phyloP scores from a whole-genome alignment of 129 eudicot species.

The Mikania micrantha region DNA sequence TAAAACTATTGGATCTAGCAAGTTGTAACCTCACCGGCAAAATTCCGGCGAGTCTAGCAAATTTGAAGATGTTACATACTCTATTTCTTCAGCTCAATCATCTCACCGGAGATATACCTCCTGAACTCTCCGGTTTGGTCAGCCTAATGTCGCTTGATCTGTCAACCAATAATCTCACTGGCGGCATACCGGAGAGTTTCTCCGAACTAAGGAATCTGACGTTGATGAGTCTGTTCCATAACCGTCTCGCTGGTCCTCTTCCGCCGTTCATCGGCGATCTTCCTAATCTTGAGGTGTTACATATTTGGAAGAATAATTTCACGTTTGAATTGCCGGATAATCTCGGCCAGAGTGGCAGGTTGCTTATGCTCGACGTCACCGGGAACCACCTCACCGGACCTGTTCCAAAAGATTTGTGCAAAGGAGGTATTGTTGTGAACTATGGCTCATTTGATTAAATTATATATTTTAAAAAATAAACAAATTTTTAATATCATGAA shows the following conservation, averaged over 20 bases:
- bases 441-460: background rate
- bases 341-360: conserved; percentile 61
- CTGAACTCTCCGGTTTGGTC: conserved; percentile 41
- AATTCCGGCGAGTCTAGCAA: conserved; percentile 60
- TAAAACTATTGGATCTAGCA: conserved; percentile 44
- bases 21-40: conserved; percentile 61
- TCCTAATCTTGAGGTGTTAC: conserved; percentile 68
- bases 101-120: conserved; percentile 62
- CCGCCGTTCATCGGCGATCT: conserved; percentile 69
- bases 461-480: too few species aligned
- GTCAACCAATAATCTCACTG: conserved; percentile 45
- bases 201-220: conserved; percentile 47
- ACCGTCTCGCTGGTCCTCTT: conserved; percentile 63
- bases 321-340: conserved; percentile 58
- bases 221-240: conserved; percentile 47
- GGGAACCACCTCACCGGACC: conserved; percentile 67
- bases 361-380: conserved; percentile 51
- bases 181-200: conserved; percentile 63
- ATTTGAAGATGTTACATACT: conserved; percentile 45
- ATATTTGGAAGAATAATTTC: conserved; percentile 81
- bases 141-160: conserved; percentile 75
- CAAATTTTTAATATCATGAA: too few species aligned
- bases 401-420: conserved; percentile 58
- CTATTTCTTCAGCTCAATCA: conserved; percentile 62
- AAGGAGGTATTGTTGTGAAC: conserved; percentile 38